Base-by-base conservation (phyloP, 768 basidiomycete genomes). In the Lactarius quietus region DNA sequence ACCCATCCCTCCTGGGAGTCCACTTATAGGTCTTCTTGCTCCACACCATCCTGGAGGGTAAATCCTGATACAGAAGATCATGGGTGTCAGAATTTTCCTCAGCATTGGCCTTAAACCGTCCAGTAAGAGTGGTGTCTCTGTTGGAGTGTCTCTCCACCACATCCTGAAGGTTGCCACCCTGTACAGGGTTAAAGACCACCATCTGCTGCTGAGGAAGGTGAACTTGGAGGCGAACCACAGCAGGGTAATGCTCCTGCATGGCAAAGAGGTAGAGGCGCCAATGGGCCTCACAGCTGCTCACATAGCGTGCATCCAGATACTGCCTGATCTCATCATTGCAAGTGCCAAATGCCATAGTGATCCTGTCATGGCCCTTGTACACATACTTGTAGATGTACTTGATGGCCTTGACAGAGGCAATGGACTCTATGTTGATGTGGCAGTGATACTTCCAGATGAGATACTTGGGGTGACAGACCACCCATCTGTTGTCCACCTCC, bases 311-410 rank as follows among this genome's bases (percentile, higher is more conserved):
- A 62, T 80, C 76, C 1, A 80, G 38, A 53, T 74, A 80, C 1
- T 33, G 28, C 54, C 72, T 67, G 45, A 82, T 70, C 68, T 82
- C 78, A 71, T 82, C 73, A 0, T 18, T 23, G 9, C 64, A 45
- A 6, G 48, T 52, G 35, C 79, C 57, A 61, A 61, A 53, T 63
- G 78, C 73, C 36, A 82, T 17, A 0, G 79, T 78, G 0, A 75
- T 74, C 10, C 73, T 69, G 68, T 84, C 81, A 63, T 67, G 67
- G 9, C 84, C 82, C 67, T 84, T 85, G 72, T 82, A 75, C 23
- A 83, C 72, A 69, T 83, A 83, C 69, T 84, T 83, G 72, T 76
- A 75, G 20, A 78, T 69, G 60, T 85, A 85, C 61, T 82, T 81
- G 70, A 80, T 60, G 8, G 80, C 68, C 15, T 71, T 72, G 52